A percentile compares a stretch with the other conserved stretches of the same genome.
phyloP scores from a whole-genome alignment of 140 eudicot species.

The Anethum foeniculum region DNA sequence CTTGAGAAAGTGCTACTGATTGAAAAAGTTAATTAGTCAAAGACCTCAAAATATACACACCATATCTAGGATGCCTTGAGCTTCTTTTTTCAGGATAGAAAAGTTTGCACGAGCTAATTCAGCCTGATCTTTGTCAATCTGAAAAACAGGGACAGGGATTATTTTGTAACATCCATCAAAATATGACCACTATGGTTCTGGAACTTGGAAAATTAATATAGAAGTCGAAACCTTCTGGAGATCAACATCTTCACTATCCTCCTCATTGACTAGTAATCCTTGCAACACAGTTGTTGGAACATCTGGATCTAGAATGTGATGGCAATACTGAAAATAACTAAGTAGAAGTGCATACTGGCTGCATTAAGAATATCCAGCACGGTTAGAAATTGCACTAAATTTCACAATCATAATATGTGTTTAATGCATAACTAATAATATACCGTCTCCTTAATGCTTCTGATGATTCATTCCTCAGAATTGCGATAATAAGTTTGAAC shows the following conservation, averaged over 20 bases:
- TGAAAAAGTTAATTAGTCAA: not conserved
- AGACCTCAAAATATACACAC: constrained; percentile 29
- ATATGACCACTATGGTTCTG: not conserved
- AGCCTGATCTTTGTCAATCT: constrained; percentile 88
- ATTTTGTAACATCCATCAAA: not conserved
- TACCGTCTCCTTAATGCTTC: constrained; percentile 96
- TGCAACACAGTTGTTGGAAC: constrained; percentile 73
- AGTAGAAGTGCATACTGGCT: constrained; percentile 94
- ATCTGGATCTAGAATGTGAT: constrained; percentile 88
- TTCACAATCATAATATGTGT: not conserved
- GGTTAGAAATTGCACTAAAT: constrained; percentile 10
- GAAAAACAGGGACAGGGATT: constrained; percentile 8
- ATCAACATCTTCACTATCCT: constrained; percentile 65
- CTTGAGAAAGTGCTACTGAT: not conserved
- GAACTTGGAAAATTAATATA: not conserved
- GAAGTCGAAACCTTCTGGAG: constrained; percentile 61
- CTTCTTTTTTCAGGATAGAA: constrained; percentile 73
- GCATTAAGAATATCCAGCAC: constrained; percentile 16
- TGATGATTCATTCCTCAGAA: constrained; percentile 79
- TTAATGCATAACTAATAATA: not conserved
- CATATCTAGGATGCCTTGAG: constrained; percentile 73
- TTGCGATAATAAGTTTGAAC: constrained; percentile 74
- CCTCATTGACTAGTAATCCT: constrained; percentile 58
- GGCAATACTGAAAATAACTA: constrained; percentile 94
- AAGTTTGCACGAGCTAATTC: constrained; percentile 82